Evolutionary conservation across 2,329 filamentous ascomycete genomes (phyloP).

Genomic region (Penicillium olsonii): DNA sequence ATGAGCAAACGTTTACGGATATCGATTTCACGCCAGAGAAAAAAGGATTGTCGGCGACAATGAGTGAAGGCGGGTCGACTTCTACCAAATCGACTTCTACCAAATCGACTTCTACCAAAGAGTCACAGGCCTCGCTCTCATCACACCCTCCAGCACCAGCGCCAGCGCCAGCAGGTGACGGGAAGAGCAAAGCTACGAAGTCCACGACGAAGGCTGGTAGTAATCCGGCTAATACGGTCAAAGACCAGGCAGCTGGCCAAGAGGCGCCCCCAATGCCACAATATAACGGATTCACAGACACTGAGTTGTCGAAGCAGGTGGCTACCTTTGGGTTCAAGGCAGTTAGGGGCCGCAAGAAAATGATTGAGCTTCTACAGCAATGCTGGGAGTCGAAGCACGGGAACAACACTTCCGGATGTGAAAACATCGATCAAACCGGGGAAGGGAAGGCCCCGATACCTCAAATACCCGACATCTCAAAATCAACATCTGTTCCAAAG

Average conservation of each 20-base stretch:
- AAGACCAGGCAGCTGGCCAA: not conserved
- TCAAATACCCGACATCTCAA: not conserved
- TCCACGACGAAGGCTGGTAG: not conserved
- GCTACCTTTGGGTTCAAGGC: slow-evolving; percentile 71
- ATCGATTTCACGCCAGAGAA: slow-evolving; percentile 6
- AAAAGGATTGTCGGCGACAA: not conserved
- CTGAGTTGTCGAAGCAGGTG: slow-evolving; percentile 64
- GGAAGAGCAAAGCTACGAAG: not conserved
- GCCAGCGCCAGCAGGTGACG: not conserved
- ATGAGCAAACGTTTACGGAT: slow-evolving; percentile 18
- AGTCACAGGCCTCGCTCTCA: not conserved
- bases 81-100: not conserved
- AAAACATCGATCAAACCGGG: not conserved
- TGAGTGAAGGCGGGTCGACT: not conserved
- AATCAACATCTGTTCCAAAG: not conserved
- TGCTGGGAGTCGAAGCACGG: slow-evolving; percentile 67
- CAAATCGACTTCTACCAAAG: not conserved
- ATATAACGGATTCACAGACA: slow-evolving; percentile 63
- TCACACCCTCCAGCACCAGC: not conserved
- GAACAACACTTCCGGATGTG: slow-evolving; percentile 9
- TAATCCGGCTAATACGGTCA: not conserved
- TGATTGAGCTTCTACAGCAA: slow-evolving; percentile 68
- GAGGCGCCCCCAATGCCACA: slow-evolving; percentile 49
- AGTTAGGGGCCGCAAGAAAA: slow-evolving; percentile 66
- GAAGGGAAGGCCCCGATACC: not conserved